Evolutionary conservation across 176 grass and related monocot species (phyloP).

Genomic region (Oropetium thomaeum): DNA sequence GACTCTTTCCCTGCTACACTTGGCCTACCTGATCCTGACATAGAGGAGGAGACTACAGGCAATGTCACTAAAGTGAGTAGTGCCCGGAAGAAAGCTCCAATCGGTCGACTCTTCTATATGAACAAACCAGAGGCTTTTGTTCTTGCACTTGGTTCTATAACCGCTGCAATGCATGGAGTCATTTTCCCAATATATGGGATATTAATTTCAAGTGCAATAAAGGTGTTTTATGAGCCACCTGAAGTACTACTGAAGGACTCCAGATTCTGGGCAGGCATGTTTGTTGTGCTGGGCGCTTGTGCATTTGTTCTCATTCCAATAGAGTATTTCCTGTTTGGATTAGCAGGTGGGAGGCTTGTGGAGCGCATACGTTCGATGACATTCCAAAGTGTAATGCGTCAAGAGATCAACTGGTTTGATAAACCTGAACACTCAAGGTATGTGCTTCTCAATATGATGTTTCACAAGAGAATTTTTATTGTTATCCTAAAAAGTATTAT

Average conservation of each 20-base stretch:
- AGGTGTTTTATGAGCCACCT: slow-evolving; percentile 70
- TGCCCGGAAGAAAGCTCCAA: slow-evolving; percentile 43
- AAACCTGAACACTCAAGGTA: slow-evolving; percentile 79
- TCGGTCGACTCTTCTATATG: slow-evolving; percentile 55
- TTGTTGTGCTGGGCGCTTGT: slow-evolving; percentile 37
- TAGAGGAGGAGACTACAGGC: slow-evolving; percentile 30
- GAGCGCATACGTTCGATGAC: slow-evolving; percentile 62
- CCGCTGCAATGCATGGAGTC: slow-evolving; percentile 45
- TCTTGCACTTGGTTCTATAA: slow-evolving; percentile 60
- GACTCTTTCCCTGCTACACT: slow-evolving; percentile 37
- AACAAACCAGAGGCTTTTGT: slow-evolving; percentile 72
- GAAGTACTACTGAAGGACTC: slow-evolving; percentile 54
- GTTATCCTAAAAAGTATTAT: neutral
- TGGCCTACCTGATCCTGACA: slow-evolving; percentile 31
- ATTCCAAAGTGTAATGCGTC: slow-evolving; percentile 60
- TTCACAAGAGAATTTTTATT: neutral
- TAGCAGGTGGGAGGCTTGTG: slow-evolving; percentile 78
- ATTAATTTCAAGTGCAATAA: slow-evolving; percentile 71
- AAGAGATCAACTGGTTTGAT: slow-evolving; percentile 91
- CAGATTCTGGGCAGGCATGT: slow-evolving; percentile 85
- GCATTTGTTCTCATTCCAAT: slow-evolving; percentile 41
- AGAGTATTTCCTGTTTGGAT: slow-evolving; percentile 68
- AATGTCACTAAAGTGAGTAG: slow-evolving; percentile 17
- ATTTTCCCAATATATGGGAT: slow-evolving; percentile 61
- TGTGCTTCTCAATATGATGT: neutral